Percentiles rank a stretch among this genome's conserved stretches.
phyloP scores from a whole-genome alignment of 148 eudicot species.

The Talinum fruticosum region DNA sequence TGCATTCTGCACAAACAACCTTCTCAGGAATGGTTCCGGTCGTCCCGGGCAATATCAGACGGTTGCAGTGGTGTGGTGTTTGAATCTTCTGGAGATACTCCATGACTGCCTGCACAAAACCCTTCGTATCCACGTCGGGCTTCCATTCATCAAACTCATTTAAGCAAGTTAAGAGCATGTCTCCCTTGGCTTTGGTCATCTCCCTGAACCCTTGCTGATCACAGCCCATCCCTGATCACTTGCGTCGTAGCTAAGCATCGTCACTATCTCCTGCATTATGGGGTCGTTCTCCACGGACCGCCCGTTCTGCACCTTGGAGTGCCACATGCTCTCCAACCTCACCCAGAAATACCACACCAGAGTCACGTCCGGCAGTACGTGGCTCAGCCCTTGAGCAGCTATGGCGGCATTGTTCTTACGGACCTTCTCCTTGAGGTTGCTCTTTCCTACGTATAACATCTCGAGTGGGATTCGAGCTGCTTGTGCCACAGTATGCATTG shows the following conservation, averaged over 20 bases:
- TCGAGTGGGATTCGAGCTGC: conserved; percentile 46
- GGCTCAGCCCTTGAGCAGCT: conserved; percentile 41
- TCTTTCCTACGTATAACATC: conserved; percentile 75
- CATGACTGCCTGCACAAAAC: conserved; percentile 45
- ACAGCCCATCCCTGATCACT: conserved; percentile 80
- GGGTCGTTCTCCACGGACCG: conserved; percentile 48
- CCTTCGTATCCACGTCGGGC: conserved; percentile 19
- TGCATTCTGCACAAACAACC: conserved; percentile 70
- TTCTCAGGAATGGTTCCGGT: conserved; percentile 50
- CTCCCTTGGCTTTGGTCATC: conserved; percentile 59
- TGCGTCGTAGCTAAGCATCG: conserved; percentile 61
- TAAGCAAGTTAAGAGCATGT: conserved; percentile 36
- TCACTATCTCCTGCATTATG: conserved; percentile 62
- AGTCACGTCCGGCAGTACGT: conserved; percentile 44
- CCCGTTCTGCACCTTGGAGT: conserved; percentile 65
- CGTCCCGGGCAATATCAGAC: conserved; percentile 60
- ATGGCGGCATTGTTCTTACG: conserved; percentile 37
- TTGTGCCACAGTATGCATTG: conserved; percentile 35
- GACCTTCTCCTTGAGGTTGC: conserved; percentile 55
- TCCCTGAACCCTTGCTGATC: conserved; percentile 48
- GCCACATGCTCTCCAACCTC: conserved; percentile 81
- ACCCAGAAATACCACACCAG: conserved; percentile 80
- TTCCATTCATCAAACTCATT: conserved; percentile 42
- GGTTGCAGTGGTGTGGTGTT: conserved; percentile 63
- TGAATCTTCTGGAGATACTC: conserved; percentile 39